Conservation (phyloP, 257 asterid genomes). For the Solanum clarkiae region DNA sequence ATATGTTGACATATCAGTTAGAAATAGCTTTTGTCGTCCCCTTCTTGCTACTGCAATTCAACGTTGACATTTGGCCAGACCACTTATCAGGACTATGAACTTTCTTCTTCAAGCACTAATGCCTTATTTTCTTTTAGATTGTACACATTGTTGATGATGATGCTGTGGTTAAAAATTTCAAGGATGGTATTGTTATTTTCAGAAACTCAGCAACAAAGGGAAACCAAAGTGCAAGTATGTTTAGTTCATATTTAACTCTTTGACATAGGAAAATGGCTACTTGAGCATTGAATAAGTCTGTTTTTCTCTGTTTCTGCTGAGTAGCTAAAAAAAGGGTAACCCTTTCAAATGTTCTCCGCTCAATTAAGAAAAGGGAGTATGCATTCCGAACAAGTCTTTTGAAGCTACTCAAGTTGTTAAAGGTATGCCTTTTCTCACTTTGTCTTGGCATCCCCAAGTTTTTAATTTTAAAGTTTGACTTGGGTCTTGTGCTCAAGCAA, state of each 20-base stretch:
- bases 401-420: constrained; percentile 26
- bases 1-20: not conserved
- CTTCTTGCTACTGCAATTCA: not conserved
- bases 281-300: constrained; percentile 6
- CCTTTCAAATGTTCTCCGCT: constrained; percentile 27
- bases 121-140: constrained; percentile 30
- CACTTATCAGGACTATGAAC: not conserved
- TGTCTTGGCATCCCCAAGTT: not conserved
- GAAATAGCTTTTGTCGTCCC: not conserved
- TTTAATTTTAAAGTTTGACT: not conserved
- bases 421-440: constrained; percentile 22
- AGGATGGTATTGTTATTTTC: constrained; percentile 30
- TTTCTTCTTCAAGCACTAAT: not conserved
- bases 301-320: constrained; percentile 2
- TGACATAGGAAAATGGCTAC: constrained; percentile 4
- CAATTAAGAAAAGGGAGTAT: constrained; percentile 55
- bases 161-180: constrained; percentile 17
- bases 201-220: constrained; percentile 29
- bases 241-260: not conserved
- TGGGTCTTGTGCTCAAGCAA: not conserved
- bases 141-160: constrained; percentile 39
- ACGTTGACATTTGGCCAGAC: not conserved
- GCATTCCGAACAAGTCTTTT: constrained; percentile 38
- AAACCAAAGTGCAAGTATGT: constrained; percentile 22
- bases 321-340: constrained; percentile 37